Conservation (phyloP, 345 rosid species). For the Citrus maxima region DNA sequence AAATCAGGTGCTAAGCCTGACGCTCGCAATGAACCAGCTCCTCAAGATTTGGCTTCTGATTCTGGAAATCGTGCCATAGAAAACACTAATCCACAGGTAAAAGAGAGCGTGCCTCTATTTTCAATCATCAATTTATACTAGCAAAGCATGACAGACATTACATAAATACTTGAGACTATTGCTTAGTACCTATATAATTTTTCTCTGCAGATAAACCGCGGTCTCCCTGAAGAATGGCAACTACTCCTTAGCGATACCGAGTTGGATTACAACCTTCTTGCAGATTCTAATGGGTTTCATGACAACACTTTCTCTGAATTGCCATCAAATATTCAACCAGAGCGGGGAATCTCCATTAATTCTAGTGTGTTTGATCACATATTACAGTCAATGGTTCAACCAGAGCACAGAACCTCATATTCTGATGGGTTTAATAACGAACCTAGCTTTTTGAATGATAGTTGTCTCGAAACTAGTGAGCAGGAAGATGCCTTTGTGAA, state of each 20-base stretch:
- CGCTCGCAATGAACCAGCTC: not conserved
- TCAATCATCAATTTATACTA: not conserved
- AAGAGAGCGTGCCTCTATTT: not conserved
- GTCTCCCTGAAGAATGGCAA: no score
- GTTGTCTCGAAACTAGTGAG: not conserved
- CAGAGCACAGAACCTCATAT: not conserved
- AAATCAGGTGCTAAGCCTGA: not conserved
- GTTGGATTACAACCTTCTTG: not conserved
- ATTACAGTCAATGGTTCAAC: no score
- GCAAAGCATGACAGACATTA: not conserved
- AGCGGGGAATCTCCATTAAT: no score
- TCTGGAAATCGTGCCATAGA: not conserved
- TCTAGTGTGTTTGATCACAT: not conserved
- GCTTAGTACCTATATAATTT: not conserved
- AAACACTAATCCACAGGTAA: constrained; percentile 3
- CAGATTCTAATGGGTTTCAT: no score
- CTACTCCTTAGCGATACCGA: not conserved
- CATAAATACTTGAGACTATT: not conserved
- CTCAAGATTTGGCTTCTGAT: not conserved
- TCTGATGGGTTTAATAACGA: not conserved
- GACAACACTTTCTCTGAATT: no score
- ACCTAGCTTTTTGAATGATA: no score
- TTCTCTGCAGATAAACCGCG: constrained; percentile 9
- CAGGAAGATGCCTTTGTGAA: not conserved
- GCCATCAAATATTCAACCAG: no score